Evolutionary conservation across 306 rosid species (phyloP).

Genomic region (Quercus agrifolia): DNA sequence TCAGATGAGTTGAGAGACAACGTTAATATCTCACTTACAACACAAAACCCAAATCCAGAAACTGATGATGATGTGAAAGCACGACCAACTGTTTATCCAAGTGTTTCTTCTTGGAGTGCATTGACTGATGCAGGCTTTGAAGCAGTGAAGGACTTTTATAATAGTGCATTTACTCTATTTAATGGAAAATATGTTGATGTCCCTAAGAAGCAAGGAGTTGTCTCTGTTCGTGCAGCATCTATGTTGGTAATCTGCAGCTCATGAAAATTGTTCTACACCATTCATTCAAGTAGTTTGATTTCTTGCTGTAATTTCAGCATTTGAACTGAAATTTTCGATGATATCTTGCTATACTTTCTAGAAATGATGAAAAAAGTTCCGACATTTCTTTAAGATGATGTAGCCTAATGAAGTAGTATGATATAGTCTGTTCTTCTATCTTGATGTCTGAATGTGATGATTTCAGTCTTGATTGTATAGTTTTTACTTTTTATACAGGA

Average conservation of each 20-base stretch:
- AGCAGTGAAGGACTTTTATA: constrained; percentile 57
- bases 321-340: no score
- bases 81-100: constrained; percentile 25
- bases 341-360: no score
- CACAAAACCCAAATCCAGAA: constrained; percentile 39
- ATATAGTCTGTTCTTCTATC: neutral
- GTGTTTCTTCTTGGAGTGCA: constrained; percentile 43
- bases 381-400: no score
- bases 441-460: neutral
- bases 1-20: constrained; percentile 56
- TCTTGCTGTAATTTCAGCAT: neutral
- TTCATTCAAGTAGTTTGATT: neutral
- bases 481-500: constrained; percentile 47
- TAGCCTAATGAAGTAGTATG: neutral
- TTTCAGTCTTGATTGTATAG: constrained; percentile 17
- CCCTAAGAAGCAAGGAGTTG: constrained; percentile 64
- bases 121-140: constrained; percentile 57
- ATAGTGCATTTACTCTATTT: constrained; percentile 48
- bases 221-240: constrained; percentile 88
- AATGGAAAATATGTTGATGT: constrained; percentile 55
- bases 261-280: constrained; percentile 1
- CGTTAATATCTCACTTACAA: constrained; percentile 29
- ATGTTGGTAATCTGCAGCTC: constrained; percentile 68
- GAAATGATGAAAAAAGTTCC: no score
- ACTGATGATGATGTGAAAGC: constrained; percentile 34